Conservation (phyloP, 352 stramenopile genomes). For the Discostella stelligera region DNA sequence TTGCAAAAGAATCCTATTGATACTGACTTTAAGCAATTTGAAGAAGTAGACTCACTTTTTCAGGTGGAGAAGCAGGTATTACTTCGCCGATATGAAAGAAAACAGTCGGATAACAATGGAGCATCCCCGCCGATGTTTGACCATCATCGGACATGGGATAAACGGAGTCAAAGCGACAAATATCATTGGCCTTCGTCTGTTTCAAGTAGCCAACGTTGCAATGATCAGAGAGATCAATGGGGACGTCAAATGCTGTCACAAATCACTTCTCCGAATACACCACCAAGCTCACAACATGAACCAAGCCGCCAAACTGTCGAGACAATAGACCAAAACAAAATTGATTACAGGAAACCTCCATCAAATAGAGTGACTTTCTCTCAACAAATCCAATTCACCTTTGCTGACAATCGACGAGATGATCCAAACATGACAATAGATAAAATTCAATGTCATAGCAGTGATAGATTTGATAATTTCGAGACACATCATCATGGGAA, state of each 20-base stretch:
- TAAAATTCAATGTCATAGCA: neutral
- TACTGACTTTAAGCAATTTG: conserved; percentile 36
- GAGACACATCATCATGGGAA: conserved; percentile 1
- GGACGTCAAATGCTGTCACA: conserved; percentile 31
- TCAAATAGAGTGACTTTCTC: conserved; percentile 18
- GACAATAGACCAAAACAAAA: conserved; percentile 9
- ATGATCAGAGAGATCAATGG: conserved; percentile 27
- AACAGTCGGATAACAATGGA: conserved; percentile 1
- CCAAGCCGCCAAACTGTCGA: conserved; percentile 2
- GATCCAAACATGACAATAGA: conserved; percentile 6
- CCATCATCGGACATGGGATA: neutral
- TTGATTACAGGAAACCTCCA: conserved; percentile 14
- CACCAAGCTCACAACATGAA: neutral
- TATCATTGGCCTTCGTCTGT: conserved; percentile 3
- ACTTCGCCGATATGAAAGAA: conserved; percentile 24
- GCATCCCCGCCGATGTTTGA: neutral
- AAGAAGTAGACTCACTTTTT: conserved; percentile 34
- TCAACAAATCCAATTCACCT: conserved; percentile 4
- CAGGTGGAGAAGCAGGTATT: conserved; percentile 32
- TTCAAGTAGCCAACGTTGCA: conserved; percentile 1
- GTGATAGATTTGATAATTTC: neutral
- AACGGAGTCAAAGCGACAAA: neutral
- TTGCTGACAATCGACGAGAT: neutral
- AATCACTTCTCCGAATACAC: conserved; percentile 7
- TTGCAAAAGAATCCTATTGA: conserved; percentile 46